Base-by-base conservation (phyloP, 1,284 basidiomycete species). In the Irpex sp. region DNA sequence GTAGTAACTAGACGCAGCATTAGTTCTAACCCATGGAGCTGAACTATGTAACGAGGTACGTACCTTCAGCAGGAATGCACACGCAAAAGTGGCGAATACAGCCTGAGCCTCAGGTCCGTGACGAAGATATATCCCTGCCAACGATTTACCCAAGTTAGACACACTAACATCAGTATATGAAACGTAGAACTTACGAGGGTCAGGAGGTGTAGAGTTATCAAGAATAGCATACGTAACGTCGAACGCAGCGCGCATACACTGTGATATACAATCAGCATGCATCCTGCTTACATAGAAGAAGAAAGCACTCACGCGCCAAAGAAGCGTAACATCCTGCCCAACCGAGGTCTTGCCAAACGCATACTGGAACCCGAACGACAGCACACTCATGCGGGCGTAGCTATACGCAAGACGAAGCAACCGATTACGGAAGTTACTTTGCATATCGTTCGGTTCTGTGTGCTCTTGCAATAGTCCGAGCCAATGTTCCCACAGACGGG, bases 91-190 rank as follows among this genome's bases (percentile, higher is more conserved):
- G n/a, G 90, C 83, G 68, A 93, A 93, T 21, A 95, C 86, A 64
- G 88, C 89, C 68, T 94, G 91, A 1, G 89, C 87, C 70, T 94
- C 92, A 1, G 92, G 90, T 0, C 90, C 92, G 70, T 93, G 90
- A 3, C 88, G 82, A 60, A 92, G 79, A 67, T 84, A 87, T 36
- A 82, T 77, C 63, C 81, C 85, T 86, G n/a, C n/a, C n/a, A n/a
- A n/a, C n/a, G 65, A 5, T 13, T 31, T 5, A 63, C 6, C 39
- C 49, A 39, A 57, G 61, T 51, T 4, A 63, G 63, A 6, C 65
- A 58, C 59, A 54, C 6, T 31, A n/a, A 43, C 57, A 37, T 39
- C n/a, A 1, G 8, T 37, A 19, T 46, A 31, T 9, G 37, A 57
- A 61, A 21, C 54, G 43, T 36, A 21, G 15, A 2, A 77, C 83